Evolutionary conservation across 176 grass and related monocot species (phyloP).

Genomic region (Zea mays): DNA sequence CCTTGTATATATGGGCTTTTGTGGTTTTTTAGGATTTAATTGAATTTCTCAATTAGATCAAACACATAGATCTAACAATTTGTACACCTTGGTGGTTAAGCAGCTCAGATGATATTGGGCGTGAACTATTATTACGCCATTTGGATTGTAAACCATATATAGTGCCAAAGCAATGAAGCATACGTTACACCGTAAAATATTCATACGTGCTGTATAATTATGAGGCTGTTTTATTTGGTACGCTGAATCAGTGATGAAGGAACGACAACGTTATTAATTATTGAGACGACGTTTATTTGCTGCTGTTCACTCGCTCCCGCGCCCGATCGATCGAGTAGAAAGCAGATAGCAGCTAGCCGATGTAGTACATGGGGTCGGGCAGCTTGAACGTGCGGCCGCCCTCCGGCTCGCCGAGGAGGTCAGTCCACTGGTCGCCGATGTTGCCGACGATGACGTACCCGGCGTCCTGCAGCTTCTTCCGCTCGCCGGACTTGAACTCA

Average conservation of each 20-base stretch:
- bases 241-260: neutral
- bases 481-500: conserved; percentile 42
- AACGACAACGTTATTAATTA: neutral
- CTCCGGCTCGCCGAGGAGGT: conserved; percentile 40
- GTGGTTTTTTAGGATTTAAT: too few species aligned
- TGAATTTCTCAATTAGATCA: too few species aligned
- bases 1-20: too few species aligned
- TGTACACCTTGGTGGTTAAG: too few species aligned
- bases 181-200: too few species aligned
- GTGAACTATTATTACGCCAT: neutral
- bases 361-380: conserved; percentile 54
- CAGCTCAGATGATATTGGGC: neutral
- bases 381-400: conserved; percentile 52
- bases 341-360: neutral
- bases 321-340: neutral
- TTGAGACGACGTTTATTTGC: neutral
- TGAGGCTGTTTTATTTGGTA: neutral
- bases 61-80: too few species aligned
- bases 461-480: conserved; percentile 38
- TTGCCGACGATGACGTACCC: conserved; percentile 47
- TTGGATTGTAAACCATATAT: neutral
- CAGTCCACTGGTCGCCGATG: conserved; percentile 69
- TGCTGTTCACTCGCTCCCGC: neutral
- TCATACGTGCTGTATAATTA: neutral
- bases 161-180: neutral